phyloP scores from a whole-genome alignment of 495 filamentous ascomycete genomes.

The Trichoderma virens region DNA sequence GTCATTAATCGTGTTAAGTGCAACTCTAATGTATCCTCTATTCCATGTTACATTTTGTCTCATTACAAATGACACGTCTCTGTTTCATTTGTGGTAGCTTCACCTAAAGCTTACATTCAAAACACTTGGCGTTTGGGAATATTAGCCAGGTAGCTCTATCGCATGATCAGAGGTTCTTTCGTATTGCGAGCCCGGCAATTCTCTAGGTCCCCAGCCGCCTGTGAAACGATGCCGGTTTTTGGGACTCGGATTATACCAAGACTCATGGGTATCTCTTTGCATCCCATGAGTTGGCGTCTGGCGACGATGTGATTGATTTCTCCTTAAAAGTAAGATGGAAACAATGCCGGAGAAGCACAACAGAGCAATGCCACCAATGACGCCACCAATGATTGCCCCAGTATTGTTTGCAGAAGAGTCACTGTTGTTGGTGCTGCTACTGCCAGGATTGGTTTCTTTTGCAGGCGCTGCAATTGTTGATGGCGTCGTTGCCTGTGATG shows the following conservation, averaged over 20 bases:
- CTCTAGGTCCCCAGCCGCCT: slow-evolving; percentile 5
- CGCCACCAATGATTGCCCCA: background rate
- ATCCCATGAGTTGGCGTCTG: background rate
- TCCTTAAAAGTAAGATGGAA: slow-evolving; percentile 1
- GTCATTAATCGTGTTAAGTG: background rate
- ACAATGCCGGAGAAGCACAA: slow-evolving; percentile 4
- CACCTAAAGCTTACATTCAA: background rate
- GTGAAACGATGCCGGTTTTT: background rate
- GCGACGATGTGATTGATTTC: background rate
- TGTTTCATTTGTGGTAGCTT: background rate
- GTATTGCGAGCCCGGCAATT: background rate
- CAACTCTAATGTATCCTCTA: background rate
- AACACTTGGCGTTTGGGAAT: background rate
- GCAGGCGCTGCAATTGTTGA: background rate
- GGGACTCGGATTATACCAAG: background rate
- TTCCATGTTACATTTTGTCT: background rate
- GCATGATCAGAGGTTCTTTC: background rate
- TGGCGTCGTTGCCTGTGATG: background rate
- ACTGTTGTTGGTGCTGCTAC: background rate
- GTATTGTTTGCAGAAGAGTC: background rate
- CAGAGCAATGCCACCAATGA: slow-evolving; percentile 5
- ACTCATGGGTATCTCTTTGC: background rate
- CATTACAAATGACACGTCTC: background rate
- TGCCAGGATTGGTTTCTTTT: background rate
- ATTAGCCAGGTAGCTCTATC: background rate